phyloP scores from a whole-genome alignment of 1,284 basidiomycete genomes.

The Ustilago bromivora region DNA sequence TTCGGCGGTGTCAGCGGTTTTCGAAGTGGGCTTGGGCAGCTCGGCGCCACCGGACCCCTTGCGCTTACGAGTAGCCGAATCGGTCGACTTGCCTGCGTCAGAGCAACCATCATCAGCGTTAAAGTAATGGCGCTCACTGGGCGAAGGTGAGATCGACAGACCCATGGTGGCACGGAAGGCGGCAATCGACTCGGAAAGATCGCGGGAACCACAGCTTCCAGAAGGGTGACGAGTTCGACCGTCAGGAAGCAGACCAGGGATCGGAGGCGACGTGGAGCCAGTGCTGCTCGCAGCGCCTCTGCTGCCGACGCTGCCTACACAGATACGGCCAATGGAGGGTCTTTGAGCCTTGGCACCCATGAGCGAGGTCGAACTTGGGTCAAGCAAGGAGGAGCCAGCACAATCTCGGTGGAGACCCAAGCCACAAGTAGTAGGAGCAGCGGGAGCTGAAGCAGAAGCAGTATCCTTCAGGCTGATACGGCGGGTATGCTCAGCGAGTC shows the following conservation, averaged over 20 bases:
- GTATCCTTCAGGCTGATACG: constrained; percentile 29
- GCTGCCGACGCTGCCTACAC: constrained; percentile 19
- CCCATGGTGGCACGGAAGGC: constrained; percentile 48
- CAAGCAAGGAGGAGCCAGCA: constrained; percentile 3
- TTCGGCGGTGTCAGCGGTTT: constrained; percentile 21
- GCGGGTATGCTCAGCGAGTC: constrained; percentile 22
- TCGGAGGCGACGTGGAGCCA: constrained; percentile 27
- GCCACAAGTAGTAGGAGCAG: constrained; percentile 10
- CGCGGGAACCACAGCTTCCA: constrained; percentile 41
- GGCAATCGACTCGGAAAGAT: constrained; percentile 44
- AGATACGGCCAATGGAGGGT: constrained; percentile 5
- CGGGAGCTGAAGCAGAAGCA: constrained; percentile 13
- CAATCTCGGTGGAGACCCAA: constrained; percentile 23
- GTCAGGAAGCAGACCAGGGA: constrained; percentile 47
- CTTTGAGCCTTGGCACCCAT: constrained; percentile 1
- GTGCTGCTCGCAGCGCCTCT: constrained; percentile 19
- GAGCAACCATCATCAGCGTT: constrained; percentile 18
- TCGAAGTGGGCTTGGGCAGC: constrained; percentile 30
- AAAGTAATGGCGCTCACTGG: constrained; percentile 23
- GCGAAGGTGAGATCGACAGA: constrained; percentile 40
- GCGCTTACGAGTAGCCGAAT: constrained; percentile 33
- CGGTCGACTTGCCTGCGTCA: constrained; percentile 18
- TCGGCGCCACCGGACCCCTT: constrained; percentile 28
- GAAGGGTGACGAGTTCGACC: constrained; percentile 52
- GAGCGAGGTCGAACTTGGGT: constrained; percentile 9